Percentiles rank a stretch among this genome's conserved stretches.
Evolutionary conservation across 2,329 filamentous ascomycete species (phyloP).

Genomic region (Stemphylium beticola): DNA sequence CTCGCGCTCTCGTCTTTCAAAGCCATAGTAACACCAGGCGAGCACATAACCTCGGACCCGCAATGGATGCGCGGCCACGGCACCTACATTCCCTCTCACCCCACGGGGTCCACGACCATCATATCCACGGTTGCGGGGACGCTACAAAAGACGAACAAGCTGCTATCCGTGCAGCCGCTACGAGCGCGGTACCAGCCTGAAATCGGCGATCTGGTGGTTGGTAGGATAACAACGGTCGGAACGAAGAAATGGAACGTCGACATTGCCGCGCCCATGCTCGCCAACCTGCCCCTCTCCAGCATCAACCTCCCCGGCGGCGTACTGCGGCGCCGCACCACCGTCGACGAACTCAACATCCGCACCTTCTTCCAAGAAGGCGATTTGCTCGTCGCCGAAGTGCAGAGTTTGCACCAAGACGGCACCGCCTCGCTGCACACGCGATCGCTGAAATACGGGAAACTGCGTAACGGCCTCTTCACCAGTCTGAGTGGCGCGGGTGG

Average conservation of each 20-base stretch:
- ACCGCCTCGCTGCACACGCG: slow-evolving; percentile 88
- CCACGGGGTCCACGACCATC: slow-evolving; percentile 65
- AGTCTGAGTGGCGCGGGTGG: slow-evolving; percentile 81
- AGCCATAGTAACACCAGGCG: slow-evolving; percentile 83
- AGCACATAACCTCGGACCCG: slow-evolving; percentile 85
- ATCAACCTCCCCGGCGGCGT: slow-evolving; percentile 97
- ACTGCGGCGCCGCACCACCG: slow-evolving; percentile 86
- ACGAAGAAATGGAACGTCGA: slow-evolving; percentile 93
- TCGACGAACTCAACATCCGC: slow-evolving; percentile 95
- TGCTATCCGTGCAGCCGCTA: slow-evolving; percentile 87
- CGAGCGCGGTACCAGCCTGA: slow-evolving; percentile 93
- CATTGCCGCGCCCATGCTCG: slow-evolving; percentile 84
- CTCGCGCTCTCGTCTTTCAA: slow-evolving; percentile 34
- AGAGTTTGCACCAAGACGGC: slow-evolving; percentile 85
- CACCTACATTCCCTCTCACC: slow-evolving; percentile 71
- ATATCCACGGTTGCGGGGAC: slow-evolving; percentile 89
- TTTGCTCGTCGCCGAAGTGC: slow-evolving; percentile 91
- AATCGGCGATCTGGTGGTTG: slow-evolving; percentile 94
- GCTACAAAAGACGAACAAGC: slow-evolving; percentile 92
- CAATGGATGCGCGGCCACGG: slow-evolving; percentile 99
- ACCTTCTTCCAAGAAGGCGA: slow-evolving; percentile 98
- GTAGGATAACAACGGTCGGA: slow-evolving; percentile 94
- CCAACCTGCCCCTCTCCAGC: slow-evolving; percentile 80
- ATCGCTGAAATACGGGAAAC: slow-evolving; percentile 90
- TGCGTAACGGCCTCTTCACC: slow-evolving; percentile 90